phyloP scores from a whole-genome alignment of 2,329 filamentous ascomycete genomes.

The Alternaria triticina region DNA sequence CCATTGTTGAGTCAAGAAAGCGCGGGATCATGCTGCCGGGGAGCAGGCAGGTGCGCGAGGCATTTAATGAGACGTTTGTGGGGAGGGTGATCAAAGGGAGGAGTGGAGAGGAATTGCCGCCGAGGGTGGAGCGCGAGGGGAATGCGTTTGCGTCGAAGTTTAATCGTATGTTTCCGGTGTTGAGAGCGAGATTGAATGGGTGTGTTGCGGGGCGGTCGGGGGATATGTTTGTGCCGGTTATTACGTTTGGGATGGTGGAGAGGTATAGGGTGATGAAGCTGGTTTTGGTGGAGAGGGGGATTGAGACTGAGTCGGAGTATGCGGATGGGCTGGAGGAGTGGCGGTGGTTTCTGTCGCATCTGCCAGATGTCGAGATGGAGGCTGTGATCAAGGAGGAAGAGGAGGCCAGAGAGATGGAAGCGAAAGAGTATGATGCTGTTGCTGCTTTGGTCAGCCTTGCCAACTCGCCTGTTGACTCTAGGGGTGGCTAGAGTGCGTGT shows the following conservation, averaged over 20 bases:
- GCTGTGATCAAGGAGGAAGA: background rate
- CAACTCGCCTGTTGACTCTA: background rate
- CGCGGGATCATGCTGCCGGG: slow-evolving; percentile 16
- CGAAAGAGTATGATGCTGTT: slow-evolving; percentile 3
- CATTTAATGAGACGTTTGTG: slow-evolving; percentile 25
- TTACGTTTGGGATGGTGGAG: slow-evolving; percentile 15
- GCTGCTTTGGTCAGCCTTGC: slow-evolving; percentile 5
- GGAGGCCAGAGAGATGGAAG: background rate
- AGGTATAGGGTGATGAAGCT: slow-evolving; percentile 12
- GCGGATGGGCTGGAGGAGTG: slow-evolving; percentile 9
- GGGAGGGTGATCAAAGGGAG: slow-evolving; percentile 6
- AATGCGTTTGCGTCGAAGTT: slow-evolving; percentile 26
- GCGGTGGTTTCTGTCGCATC: slow-evolving; percentile 3
- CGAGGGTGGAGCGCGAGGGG: slow-evolving; percentile 1
- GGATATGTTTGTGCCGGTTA: slow-evolving; percentile 13
- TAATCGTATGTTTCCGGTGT: slow-evolving; percentile 11
- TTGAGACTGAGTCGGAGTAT: background rate
- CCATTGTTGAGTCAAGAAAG: slow-evolving; percentile 16
- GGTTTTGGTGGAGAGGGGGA: slow-evolving; percentile 1
- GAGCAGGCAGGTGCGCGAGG: slow-evolving; percentile 1
- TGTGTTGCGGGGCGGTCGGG: slow-evolving; percentile 12
- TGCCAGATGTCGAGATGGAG: background rate
- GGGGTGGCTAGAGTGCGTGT: background rate
- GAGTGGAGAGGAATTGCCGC: background rate
- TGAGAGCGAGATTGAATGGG: slow-evolving; percentile 3